Evolutionary conservation across 345 rosid genomes (phyloP), one percentile per base, ranked within the genome.

Genomic region (Mallotus nudiflorus): DNA sequence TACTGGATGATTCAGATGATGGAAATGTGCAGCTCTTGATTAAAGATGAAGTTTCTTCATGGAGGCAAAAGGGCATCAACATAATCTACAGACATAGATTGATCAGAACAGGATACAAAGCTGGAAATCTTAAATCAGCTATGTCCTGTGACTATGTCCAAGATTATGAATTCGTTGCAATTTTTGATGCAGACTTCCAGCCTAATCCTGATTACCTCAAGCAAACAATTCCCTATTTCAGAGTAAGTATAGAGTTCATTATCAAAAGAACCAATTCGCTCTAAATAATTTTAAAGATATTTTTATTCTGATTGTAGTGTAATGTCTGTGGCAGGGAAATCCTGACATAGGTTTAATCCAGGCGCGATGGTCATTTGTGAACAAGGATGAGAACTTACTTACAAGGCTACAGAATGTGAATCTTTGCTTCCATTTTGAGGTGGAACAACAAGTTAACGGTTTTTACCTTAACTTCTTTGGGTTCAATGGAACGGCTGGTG

Each of bases 401-500:
- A 89, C 97, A 0, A 91, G 98, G 75, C 90, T 93, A 15, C 98
- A 93, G 70, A 93, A 93, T 86, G 79, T 93, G 67, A 91, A 93
- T 66, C 68, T 92, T 29, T 89, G 95, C 76, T 92, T 92, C 81
- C 98, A 92, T 77, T 92, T 92, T 51, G 98, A 92, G 82, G 98
- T 92, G 64, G 98, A 92, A 74, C 96, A 92, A 68, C 93, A 92
- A 79, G 98, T 92, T 39, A 92, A 89, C 45, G 93, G 98, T 0
- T 72, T 75, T 35, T 89, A 80, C 73, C 90, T 92, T 58, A 87
- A 87, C 68, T 92, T 92, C 84, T 92, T 92, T 9, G 96, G 98
- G 19, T 92, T 92, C 88, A 92, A 92, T 20, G 97, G 97, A 65
- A 92, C 97, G 0, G 96, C 97, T 1, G 97, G 97, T 0, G 96